A percentile compares a stretch with the other conserved stretches of the same genome.
Conservation (phyloP, 805 yeast species). For the Candida tammaniensis region DNA sequence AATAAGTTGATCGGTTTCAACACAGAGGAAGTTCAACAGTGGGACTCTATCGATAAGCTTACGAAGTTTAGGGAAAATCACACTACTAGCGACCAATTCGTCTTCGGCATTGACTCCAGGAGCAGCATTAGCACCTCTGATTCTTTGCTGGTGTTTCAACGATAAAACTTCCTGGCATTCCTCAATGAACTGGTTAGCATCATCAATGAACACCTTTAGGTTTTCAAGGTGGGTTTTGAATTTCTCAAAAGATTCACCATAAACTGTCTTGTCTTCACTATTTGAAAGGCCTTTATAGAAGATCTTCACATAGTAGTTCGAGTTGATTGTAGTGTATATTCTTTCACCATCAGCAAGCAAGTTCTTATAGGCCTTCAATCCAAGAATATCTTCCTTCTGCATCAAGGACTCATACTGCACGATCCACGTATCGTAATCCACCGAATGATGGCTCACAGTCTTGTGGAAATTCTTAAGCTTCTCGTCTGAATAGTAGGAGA, state of each 20-base stretch:
- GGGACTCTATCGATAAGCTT: slow-evolving; percentile 47
- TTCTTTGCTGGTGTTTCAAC: slow-evolving; percentile 50
- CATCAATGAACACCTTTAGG: slow-evolving; percentile 40
- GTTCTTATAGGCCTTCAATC: slow-evolving; percentile 43
- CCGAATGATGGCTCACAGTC: slow-evolving; percentile 38
- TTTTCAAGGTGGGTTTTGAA: slow-evolving; percentile 4
- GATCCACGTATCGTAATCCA: slow-evolving; percentile 53
- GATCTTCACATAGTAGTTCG: background rate
- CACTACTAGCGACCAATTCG: slow-evolving; percentile 6
- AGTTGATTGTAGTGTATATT: slow-evolving; percentile 19
- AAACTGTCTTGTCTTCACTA: background rate
- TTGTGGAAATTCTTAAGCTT: slow-evolving; percentile 38
- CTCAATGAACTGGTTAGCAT: slow-evolving; percentile 51
- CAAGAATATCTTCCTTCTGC: slow-evolving; percentile 40
- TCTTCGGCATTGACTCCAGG: slow-evolving; percentile 4
- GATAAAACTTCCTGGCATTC: slow-evolving; percentile 53
- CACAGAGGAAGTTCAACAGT: slow-evolving; percentile 46
- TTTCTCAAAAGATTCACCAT: background rate
- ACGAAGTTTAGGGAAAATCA: slow-evolving; percentile 23
- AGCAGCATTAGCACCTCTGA: slow-evolving; percentile 26
- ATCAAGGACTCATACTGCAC: slow-evolving; percentile 40
- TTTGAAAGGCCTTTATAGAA: slow-evolving; percentile 5
- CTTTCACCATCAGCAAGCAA: slow-evolving; percentile 57
- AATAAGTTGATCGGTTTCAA: slow-evolving; percentile 58
- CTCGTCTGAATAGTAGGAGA: slow-evolving; percentile 51